phyloP scores from a whole-genome alignment of 768 basidiomycete species.

The Hericium erinaceus region DNA sequence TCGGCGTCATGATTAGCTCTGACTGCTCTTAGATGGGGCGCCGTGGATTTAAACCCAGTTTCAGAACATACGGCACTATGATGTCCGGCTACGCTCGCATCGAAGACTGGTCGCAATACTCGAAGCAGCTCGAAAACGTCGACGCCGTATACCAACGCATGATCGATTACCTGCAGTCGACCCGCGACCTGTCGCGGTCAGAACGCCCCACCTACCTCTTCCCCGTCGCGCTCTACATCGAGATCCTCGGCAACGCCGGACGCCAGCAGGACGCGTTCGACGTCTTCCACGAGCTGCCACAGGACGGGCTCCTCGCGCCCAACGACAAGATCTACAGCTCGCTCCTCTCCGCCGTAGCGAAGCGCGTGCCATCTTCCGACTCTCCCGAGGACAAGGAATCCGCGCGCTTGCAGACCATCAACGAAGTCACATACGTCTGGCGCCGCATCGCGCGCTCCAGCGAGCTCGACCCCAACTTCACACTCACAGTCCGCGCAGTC shows the following conservation, averaged over 20 bases:
- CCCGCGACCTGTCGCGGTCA: constrained; percentile 33
- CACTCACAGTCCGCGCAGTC: constrained; percentile 46
- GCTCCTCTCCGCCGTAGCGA: constrained; percentile 46
- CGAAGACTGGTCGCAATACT: constrained; percentile 46
- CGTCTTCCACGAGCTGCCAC: constrained; percentile 59
- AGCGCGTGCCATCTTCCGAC: constrained; percentile 16
- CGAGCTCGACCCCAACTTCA: constrained; percentile 34
- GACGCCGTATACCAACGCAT: constrained; percentile 53
- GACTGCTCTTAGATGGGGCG: constrained; percentile 62
- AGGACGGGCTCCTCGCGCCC: constrained; percentile 54
- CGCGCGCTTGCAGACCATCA: constrained; percentile 35
- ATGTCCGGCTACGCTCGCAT: constrained; percentile 56
- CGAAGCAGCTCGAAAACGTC: constrained; percentile 55
- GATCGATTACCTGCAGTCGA: constrained; percentile 39
- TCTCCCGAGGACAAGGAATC: constrained; percentile 11
- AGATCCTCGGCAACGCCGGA: constrained; percentile 51
- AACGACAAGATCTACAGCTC: constrained; percentile 53
- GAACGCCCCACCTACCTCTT: constrained; percentile 32
- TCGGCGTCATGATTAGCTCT: constrained; percentile 2
- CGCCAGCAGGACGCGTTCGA: constrained; percentile 64
- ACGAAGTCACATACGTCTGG: constrained; percentile 70
- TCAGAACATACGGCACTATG: constrained; percentile 61
- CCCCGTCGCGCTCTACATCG: constrained; percentile 45
- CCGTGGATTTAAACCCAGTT: constrained; percentile 62
- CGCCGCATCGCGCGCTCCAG: constrained; percentile 46